Base-by-base conservation (phyloP, 495 filamentous ascomycete genomes). In the Lasiosphaeria ovina region DNA sequence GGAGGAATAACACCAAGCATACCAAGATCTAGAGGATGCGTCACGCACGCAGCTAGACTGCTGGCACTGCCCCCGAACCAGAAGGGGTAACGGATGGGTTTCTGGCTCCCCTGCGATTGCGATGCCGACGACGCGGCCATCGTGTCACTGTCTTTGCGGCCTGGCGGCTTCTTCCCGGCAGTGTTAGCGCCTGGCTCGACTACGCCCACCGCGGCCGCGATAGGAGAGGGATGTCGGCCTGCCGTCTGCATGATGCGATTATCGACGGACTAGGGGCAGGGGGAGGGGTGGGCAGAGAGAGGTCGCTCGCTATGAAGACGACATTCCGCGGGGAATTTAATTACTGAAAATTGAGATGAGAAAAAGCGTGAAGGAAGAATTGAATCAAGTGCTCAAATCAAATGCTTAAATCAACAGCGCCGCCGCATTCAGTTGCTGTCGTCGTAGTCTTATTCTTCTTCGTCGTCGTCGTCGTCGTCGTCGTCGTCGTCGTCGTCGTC, bases 51-150 rank as follows among this genome's bases (percentile, higher is more conserved):
- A 40, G 93, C 92, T 77, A 95, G 87, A 72, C 89, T 93, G 63
- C 89, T 92, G 17, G 93, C 90, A 68, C 89, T 93, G 31, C 93
- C 93, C 44, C 93, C 93, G 74, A 97, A 96, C 93, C 93, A 97
- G 77, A 97, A 94, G 35, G 89, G 89, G 72, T 91, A 91, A 61
- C 82, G 81, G 45, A 87, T 77, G 6, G 66, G 59, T 62, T 76
- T 69, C 40, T 57, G 34, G n/a, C 44, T 8, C 42, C 3, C 16
- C 33, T 55, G 53, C 51, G 32, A 33, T 5, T 53, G 17, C 24
- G 40, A 35, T 36, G 50, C 50, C 32, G 51, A 36, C 5, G 44
- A 11, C 49, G 32, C 11, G 24, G 17, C 11, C 36, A 84, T 77
- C 2, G 58, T 55, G 58, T 74, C 66, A 52, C 62, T 69, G 57